Evolutionary conservation across 441 rosid genomes (phyloP), one percentile per base, ranked within the genome.

Genomic region (Erodium texanum): DNA sequence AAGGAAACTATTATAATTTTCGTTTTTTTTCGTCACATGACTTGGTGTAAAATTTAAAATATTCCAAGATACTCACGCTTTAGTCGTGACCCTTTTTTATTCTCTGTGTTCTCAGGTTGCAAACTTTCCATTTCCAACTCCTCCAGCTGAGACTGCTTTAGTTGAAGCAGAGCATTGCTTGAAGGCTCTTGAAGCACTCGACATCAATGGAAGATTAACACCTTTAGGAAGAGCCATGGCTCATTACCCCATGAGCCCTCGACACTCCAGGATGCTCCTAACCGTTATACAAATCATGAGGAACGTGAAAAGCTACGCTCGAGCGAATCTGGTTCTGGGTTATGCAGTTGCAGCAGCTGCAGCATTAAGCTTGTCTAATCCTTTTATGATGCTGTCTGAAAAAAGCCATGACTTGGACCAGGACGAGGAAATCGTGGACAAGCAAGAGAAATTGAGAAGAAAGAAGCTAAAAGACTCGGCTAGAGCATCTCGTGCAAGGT

Each of bases 91-190:
- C 32, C 32, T 27, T 27, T 27, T 27, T 27, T 1, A 27, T 27
- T 27, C 32, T 32, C 6, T 32, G 36, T 52, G 22, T 52, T 52
- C 71, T 2, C 81, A 93, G 97, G 90, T 90, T 27, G 83, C 76
- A 66, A 85, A 87, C 79, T 93, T 90, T 76, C 98, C 97, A 43
- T 93, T 93, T 77, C 96, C 93, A 24, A 93, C 97, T 68, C 87
- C 94, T 61, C 96, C 93, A 0, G 84, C 82, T 62, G 66, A 82
- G 43, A 67, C 77, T 62, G 81, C 97, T 41, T 68, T 91, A 82
- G 73, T 62, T 75, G 88, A 86, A 79, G 96, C 96, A 9, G 93
- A 82, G 69, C 68, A 75, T 38, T 87, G 96, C 74, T 75, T 93
- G 77, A 82, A 80, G 81, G 81, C 82, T 66, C 86, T 93, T 71